Conservation (phyloP, 2,329 filamentous ascomycete genomes). For the Diaporthe ilicicola region DNA sequence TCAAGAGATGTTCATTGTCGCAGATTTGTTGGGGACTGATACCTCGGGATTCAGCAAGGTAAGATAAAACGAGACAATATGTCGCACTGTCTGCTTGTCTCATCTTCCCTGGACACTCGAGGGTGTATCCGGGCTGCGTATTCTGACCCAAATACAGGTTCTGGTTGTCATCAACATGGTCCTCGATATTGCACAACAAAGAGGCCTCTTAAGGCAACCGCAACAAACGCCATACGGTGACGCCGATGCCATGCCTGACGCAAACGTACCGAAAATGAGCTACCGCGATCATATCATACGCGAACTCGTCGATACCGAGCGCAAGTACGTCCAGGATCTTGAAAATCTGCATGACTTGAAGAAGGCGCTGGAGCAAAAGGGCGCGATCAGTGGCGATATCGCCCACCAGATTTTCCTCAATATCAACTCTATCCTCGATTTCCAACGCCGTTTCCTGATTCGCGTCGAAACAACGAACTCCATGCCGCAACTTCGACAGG, state of each 20-base stretch:
- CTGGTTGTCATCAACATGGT: constrained; percentile 92
- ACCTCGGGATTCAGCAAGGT: constrained; percentile 98
- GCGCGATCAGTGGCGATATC: constrained; percentile 86
- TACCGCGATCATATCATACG: constrained; percentile 87
- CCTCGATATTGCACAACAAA: constrained; percentile 83
- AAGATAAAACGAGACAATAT: constrained; percentile 23
- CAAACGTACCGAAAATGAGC: constrained; percentile 71
- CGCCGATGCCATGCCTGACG: constrained; percentile 46
- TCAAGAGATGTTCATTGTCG: constrained; percentile 89
- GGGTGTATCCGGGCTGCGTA: constrained; percentile 6
- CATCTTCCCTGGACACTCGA: not conserved
- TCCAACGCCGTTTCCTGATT: constrained; percentile 93
- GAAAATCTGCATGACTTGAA: constrained; percentile 94
- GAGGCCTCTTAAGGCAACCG: constrained; percentile 75
- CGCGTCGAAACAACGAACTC: constrained; percentile 96
- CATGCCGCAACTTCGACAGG: constrained; percentile 76
- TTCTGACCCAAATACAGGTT: constrained; percentile 59
- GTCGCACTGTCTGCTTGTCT: not conserved
- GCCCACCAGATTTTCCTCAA: constrained; percentile 97
- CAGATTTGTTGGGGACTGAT: constrained; percentile 90
- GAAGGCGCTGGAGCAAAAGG: constrained; percentile 86
- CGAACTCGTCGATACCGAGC: constrained; percentile 92
- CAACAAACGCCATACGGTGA: constrained; percentile 49
- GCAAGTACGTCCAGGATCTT: constrained; percentile 97
- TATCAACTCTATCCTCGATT: constrained; percentile 92